phyloP scores from a whole-genome alignment of 2,329 filamentous ascomycete species.

The Paradendryphiella salina region DNA sequence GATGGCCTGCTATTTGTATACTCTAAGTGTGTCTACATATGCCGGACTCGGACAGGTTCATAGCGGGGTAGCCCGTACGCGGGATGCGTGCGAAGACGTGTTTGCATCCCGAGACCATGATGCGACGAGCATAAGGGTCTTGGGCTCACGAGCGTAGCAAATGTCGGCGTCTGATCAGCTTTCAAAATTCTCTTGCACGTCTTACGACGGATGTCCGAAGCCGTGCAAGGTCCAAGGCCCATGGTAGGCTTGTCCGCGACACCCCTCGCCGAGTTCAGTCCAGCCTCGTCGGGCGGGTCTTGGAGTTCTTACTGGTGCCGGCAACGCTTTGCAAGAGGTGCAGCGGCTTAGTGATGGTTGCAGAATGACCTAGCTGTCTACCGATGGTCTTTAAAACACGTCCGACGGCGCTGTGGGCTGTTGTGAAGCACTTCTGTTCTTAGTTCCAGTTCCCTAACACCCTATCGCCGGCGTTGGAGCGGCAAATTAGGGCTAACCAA shows the following conservation, averaged over 20 bases:
- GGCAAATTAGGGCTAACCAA: constrained; percentile 25
- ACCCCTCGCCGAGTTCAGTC: constrained; percentile 33
- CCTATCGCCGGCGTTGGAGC: constrained; percentile 28
- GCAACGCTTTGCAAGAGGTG: constrained; percentile 40
- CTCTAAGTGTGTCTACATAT: constrained; percentile 21
- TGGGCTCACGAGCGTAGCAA: background rate
- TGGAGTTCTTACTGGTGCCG: constrained; percentile 31
- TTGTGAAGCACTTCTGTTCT: constrained; percentile 14
- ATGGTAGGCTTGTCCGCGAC: constrained; percentile 36
- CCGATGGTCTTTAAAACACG: constrained; percentile 25
- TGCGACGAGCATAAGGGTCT: constrained; percentile 20
- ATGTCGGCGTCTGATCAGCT: background rate
- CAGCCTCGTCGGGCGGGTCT: constrained; percentile 33
- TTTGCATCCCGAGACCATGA: constrained; percentile 19
- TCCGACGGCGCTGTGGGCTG: constrained; percentile 20
- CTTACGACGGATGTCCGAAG: constrained; percentile 4
- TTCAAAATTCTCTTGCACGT: constrained; percentile 2
- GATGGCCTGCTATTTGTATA: constrained; percentile 18
- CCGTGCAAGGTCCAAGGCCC: constrained; percentile 2
- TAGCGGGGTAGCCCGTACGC: constrained; percentile 23
- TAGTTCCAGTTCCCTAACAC: constrained; percentile 17
- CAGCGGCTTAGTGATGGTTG: constrained; percentile 43
- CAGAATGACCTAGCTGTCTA: constrained; percentile 31
- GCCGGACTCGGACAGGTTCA: constrained; percentile 29
- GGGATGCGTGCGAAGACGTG: constrained; percentile 5